A percentile compares a stretch with the other conserved stretches of the same genome.
phyloP scores from a whole-genome alignment of 495 filamentous ascomycete species.

The Hypomontagnella monticulosa region DNA sequence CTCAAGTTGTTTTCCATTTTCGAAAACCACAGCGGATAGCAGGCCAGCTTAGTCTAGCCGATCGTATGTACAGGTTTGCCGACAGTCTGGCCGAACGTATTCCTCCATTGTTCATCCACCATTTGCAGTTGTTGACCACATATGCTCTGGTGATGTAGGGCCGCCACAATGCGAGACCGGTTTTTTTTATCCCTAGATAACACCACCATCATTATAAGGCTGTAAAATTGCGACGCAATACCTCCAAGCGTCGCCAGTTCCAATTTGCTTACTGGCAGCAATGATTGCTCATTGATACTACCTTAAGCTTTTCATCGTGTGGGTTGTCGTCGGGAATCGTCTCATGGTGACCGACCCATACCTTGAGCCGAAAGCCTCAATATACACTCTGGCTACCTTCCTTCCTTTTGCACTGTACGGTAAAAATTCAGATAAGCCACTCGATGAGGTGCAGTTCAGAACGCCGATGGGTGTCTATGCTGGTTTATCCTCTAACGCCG shows the following conservation, averaged over 20 bases:
- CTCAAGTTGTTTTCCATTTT: slow-evolving; percentile 42
- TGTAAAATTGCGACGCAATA: slow-evolving; percentile 15
- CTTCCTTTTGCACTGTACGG: slow-evolving; percentile 29
- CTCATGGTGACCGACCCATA: slow-evolving; percentile 22
- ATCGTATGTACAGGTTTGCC: slow-evolving; percentile 43
- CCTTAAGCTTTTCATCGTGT: slow-evolving; percentile 25
- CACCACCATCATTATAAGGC: slow-evolving; percentile 36
- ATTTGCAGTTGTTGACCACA: slow-evolving; percentile 21
- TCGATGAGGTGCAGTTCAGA: slow-evolving; percentile 41
- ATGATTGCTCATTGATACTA: slow-evolving; percentile 28
- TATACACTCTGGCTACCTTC: slow-evolving; percentile 38
- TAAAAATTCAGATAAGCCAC: slow-evolving; percentile 43
- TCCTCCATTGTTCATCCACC: slow-evolving; percentile 19
- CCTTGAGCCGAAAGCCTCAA: slow-evolving; percentile 31
- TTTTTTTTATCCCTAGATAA: slow-evolving; percentile 24
- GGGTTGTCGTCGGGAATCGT: slow-evolving; percentile 27
- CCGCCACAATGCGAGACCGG: slow-evolving; percentile 17
- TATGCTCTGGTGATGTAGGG: slow-evolving; percentile 22
- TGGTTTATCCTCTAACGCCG: slow-evolving; percentile 49
- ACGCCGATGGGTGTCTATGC: slow-evolving; percentile 50
- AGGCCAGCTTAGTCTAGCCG: slow-evolving; percentile 22
- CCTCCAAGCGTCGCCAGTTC: slow-evolving; percentile 15
- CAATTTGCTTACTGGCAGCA: slow-evolving; percentile 13
- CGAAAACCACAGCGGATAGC: slow-evolving; percentile 29
- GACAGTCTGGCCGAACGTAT: slow-evolving; percentile 28